Evolutionary conservation across 2,329 filamentous ascomycete species (phyloP).

Genomic region (Aciculosporium take): DNA sequence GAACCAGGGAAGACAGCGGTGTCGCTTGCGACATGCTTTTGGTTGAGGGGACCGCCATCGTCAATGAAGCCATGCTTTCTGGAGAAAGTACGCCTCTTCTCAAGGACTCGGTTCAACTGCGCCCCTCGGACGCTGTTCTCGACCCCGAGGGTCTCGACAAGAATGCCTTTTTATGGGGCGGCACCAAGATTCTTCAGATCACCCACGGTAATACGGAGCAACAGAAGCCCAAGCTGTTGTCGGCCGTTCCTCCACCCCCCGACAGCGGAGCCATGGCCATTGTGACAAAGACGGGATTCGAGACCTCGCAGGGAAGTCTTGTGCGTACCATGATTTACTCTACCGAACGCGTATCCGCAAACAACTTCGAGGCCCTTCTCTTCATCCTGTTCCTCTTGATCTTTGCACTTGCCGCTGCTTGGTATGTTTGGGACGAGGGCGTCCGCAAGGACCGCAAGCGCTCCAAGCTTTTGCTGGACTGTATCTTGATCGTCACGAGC

Average conservation of each 20-base stretch:
- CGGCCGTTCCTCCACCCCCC: slow-evolving; percentile 69
- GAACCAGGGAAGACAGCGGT: slow-evolving; percentile 92
- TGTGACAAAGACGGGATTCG: slow-evolving; percentile 94
- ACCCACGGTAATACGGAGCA: slow-evolving; percentile 73
- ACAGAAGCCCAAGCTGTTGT: slow-evolving; percentile 54
- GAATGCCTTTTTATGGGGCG: slow-evolving; percentile 90
- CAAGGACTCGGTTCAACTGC: slow-evolving; percentile 88
- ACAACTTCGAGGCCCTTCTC: slow-evolving; percentile 88
- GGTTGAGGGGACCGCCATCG: slow-evolving; percentile 88
- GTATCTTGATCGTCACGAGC: slow-evolving; percentile 91
- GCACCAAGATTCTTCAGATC: slow-evolving; percentile 92
- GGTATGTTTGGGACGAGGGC: slow-evolving; percentile 98
- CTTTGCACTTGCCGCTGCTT: slow-evolving; percentile 92
- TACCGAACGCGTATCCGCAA: slow-evolving; percentile 95
- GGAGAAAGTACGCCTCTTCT: slow-evolving; percentile 93
- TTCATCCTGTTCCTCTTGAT: slow-evolving; percentile 95
- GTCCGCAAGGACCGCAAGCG: slow-evolving; percentile 89
- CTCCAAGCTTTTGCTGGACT: slow-evolving; percentile 93
- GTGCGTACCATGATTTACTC: slow-evolving; percentile 99
- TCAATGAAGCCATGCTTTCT: slow-evolving; percentile 98
- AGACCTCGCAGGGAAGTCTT: slow-evolving; percentile 93
- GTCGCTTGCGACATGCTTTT: slow-evolving; percentile 96
- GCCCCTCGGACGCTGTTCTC: slow-evolving; percentile 64
- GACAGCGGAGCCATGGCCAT: slow-evolving; percentile 90
- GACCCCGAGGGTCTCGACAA: slow-evolving; percentile 91